phyloP scores from a whole-genome alignment of 768 basidiomycete genomes.

The Chalciporus piperatus region DNA sequence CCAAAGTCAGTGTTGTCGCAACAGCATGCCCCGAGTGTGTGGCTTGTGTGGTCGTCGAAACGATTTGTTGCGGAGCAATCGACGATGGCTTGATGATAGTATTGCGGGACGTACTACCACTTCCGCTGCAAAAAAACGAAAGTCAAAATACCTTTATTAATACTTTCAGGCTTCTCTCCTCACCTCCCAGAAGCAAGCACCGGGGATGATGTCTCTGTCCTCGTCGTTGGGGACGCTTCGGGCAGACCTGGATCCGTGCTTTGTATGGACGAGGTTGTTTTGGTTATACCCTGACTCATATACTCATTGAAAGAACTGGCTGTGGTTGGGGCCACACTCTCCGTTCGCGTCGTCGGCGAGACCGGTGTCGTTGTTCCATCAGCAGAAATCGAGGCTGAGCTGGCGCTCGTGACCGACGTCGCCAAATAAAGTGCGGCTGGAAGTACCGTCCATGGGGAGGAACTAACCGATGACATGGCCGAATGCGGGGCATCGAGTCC shows the following conservation, averaged over 20 bases:
- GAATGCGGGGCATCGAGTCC: no score
- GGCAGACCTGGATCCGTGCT: background rate
- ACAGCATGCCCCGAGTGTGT: background rate
- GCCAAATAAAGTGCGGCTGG: background rate
- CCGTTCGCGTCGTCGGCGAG: background rate
- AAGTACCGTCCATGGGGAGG: background rate
- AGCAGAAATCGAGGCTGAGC: background rate
- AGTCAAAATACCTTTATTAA: background rate
- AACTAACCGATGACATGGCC: background rate
- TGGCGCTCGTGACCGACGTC: background rate
- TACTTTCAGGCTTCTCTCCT: slow-evolving; percentile 7
- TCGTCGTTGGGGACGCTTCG: background rate
- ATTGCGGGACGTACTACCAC: background rate
- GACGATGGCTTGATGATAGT: background rate
- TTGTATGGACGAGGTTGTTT: background rate
- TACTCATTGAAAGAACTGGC: no score
- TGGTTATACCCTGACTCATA: background rate
- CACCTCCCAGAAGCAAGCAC: slow-evolving; percentile 6
- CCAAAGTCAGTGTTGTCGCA: slow-evolving; percentile 4
- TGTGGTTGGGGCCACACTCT: background rate
- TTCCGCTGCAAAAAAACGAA: background rate
- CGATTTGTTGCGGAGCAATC: background rate
- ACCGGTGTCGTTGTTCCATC: background rate
- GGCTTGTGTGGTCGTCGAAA: slow-evolving; percentile 1
- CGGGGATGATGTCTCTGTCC: background rate